Evolutionary conservation across 331 rosid genomes (phyloP).

Genomic region (Cydonia oblonga): DNA sequence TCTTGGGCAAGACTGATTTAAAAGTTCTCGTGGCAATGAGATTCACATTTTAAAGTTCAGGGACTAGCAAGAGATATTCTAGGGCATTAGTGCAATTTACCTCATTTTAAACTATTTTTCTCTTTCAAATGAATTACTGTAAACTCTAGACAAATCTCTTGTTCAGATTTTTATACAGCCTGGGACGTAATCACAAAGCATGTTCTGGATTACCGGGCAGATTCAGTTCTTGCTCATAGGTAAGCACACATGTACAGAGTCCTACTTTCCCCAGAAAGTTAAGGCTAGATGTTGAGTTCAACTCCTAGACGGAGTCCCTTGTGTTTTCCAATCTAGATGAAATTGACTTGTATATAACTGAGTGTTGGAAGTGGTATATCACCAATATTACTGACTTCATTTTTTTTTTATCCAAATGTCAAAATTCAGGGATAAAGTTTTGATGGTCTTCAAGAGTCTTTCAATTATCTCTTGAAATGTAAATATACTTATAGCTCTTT

Average conservation of each 20-base stretch:
- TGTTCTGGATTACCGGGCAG: slow-evolving; percentile 38
- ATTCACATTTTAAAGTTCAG: not conserved
- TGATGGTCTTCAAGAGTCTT: not conserved
- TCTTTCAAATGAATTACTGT: not conserved
- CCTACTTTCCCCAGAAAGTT: not conserved
- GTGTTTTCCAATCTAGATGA: not conserved
- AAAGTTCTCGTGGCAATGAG: not conserved
- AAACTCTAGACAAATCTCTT: slow-evolving; percentile 6
- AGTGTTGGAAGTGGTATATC: not conserved
- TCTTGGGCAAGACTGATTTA: not conserved
- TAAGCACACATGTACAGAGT: slow-evolving; percentile 22
- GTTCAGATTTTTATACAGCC: slow-evolving; percentile 88
- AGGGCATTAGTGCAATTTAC: not conserved
- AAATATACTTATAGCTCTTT: slow-evolving; percentile 4
- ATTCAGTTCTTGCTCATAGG: slow-evolving; percentile 66
- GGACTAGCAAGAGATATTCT: not conserved
- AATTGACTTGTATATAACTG: not conserved
- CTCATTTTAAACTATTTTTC: not conserved
- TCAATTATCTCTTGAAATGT: slow-evolving; percentile 1
- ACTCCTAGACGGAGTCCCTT: not conserved
- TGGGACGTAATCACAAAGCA: slow-evolving; percentile 77
- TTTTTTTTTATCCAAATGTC: not conserved
- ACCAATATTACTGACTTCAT: not conserved
- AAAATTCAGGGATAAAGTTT: not conserved
- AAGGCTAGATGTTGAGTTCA: not conserved